Base-by-base conservation (phyloP, 2,329 filamentous ascomycete genomes). In the Colletotrichum noveboracense region DNA sequence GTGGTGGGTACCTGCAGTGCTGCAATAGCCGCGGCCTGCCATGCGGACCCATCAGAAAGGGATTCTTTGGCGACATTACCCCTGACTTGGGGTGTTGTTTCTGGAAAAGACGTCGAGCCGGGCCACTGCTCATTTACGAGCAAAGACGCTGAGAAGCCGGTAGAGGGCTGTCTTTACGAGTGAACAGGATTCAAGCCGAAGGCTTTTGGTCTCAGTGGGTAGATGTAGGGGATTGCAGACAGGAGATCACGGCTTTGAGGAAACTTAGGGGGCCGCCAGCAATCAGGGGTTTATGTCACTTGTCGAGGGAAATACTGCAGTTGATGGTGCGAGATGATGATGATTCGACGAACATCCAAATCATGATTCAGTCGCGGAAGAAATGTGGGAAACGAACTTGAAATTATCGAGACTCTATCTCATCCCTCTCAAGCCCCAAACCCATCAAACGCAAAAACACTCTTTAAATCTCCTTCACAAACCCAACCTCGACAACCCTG, bases 401-500 rank as follows among this genome's bases (percentile, higher is more conserved):
- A 3, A 24, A 43, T 64, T 38, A 43, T 43, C 10, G 24, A 21
- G 61, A 64, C n/a, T 16, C 58, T 43, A 38, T 52, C n/a, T 52
- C n/a, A 38, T 12, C 13, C 61, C 61, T 16, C 61, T 18, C 61
- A 64, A 64, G 61, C 48, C 24, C 13, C 14, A 38, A 48, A 21
- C 18, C 55, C 38, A 36, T 2, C 30, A 12, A n/a, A 60, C 10
- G 4, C 30, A 21, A 21, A 21, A 4, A 34, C 43, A 16, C 34
- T 16, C 34, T 28, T 14, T 79, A 92, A 70, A 94, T 91, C 77
- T 93, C 91, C 83, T 93, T 93, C 2, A 94, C 88, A 80, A 94
- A 94, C 0, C 93, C 93, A 21, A 94, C 91, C 83, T 94, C 93
- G 21, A 94, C 89, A 64, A 94, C 81, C 65, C 89, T 87, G 75